Conservation (phyloP, 2,329 filamentous ascomycete species). For the Pyrenophora seminiperda region DNA sequence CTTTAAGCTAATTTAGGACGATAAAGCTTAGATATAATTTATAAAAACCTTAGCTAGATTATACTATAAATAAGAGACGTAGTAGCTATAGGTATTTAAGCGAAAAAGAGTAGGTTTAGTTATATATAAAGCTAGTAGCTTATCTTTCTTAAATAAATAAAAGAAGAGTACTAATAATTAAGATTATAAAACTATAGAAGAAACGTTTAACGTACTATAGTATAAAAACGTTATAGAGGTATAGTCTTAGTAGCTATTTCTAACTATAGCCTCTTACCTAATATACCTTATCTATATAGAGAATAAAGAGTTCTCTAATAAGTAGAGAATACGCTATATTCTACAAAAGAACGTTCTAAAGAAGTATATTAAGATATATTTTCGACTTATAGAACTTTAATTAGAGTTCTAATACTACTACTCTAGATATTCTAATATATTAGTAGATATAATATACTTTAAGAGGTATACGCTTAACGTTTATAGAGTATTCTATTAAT, state of each 20-base stretch:
- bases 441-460: slow-evolving; percentile 18
- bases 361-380: slow-evolving; percentile 19
- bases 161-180: slow-evolving; percentile 6
- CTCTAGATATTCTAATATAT: slow-evolving; percentile 11
- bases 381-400: slow-evolving; percentile 17
- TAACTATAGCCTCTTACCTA: slow-evolving; percentile 7
- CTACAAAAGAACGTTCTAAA: slow-evolving; percentile 23
- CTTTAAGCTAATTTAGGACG: slow-evolving; percentile 22
- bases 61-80: slow-evolving; percentile 20
- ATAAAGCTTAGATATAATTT: slow-evolving; percentile 18
- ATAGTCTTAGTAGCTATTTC: slow-evolving; percentile 7
- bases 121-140: slow-evolving; percentile 5
- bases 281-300: slow-evolving; percentile 25
- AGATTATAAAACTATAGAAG: slow-evolving; percentile 3
- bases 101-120: slow-evolving; percentile 5
- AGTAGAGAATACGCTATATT: slow-evolving; percentile 13
- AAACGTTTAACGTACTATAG: slow-evolving; percentile 4
- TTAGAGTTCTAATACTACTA: slow-evolving; percentile 19
- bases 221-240: slow-evolving; percentile 8
- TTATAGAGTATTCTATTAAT: slow-evolving; percentile 17
- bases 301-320: slow-evolving; percentile 15
- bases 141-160: slow-evolving; percentile 6
- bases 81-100: slow-evolving; percentile 16
- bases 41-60: slow-evolving; percentile 19
- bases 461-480: slow-evolving; percentile 25